phyloP scores from a whole-genome alignment of 2,329 filamentous ascomycete species.

The Talaromyces sp. region DNA sequence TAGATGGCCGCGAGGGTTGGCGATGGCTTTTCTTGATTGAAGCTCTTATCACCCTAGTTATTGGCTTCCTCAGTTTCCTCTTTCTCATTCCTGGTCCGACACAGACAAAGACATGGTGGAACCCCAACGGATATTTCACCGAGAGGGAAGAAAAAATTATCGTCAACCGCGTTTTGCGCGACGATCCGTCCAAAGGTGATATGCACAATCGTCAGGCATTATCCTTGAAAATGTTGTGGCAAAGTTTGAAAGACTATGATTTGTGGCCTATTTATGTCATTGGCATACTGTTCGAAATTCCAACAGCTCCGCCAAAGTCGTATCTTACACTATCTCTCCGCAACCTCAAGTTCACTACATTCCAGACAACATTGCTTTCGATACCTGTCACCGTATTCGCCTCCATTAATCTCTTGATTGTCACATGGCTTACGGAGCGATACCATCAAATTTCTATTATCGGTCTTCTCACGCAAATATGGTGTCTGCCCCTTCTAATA shows the following conservation, averaged over 20 bases:
- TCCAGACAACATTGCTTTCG: slow-evolving; percentile 61
- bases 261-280: slow-evolving; percentile 41
- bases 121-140: slow-evolving; percentile 48
- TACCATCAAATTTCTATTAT: slow-evolving; percentile 56
- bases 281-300: slow-evolving; percentile 44
- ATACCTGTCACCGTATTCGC: slow-evolving; percentile 58
- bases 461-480: slow-evolving; percentile 53
- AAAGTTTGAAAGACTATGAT: slow-evolving; percentile 52
- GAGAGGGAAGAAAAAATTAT: slow-evolving; percentile 61
- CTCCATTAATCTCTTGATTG: slow-evolving; percentile 54
- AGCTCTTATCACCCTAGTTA: slow-evolving; percentile 35
- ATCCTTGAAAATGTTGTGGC: slow-evolving; percentile 45
- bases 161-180: slow-evolving; percentile 57
- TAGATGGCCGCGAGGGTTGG: slow-evolving; percentile 42
- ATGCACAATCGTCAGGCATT: slow-evolving; percentile 57
- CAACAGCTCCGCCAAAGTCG: slow-evolving; percentile 34
- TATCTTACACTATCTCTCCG: slow-evolving; percentile 46
- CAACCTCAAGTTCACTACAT: slow-evolving; percentile 55
- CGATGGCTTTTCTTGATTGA: slow-evolving; percentile 54
- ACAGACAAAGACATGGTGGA: slow-evolving; percentile 55
- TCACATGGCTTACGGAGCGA: slow-evolving; percentile 54
- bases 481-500: slow-evolving; percentile 52
- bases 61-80: slow-evolving; percentile 46
- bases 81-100: slow-evolving; percentile 39
- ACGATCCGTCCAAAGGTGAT: slow-evolving; percentile 53